Base-by-base conservation (phyloP, 169 alveolate genomes). In the Toxoplasma gondii region DNA sequence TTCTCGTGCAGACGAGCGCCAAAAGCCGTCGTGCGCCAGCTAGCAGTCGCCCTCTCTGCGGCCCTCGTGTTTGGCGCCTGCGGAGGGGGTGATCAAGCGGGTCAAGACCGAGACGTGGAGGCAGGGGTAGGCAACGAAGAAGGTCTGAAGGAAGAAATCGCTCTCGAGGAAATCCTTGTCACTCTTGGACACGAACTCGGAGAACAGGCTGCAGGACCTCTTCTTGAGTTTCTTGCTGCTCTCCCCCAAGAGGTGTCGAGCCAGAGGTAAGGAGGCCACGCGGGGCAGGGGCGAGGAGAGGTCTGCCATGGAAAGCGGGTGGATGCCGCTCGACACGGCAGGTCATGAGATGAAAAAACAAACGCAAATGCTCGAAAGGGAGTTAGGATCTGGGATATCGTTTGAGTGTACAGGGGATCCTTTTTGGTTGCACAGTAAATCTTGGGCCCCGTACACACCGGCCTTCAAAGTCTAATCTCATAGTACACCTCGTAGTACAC, bases 21-120 rank as follows among this genome's bases (percentile, higher is more conserved):
- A 34, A 5, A 31, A 12, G 88, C 95, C 1, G 95, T 64, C 27
- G 80, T 92, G 41, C 95, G 95, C 16, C 95, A 92, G 88, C 86
- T 92, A 36, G 88, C 92, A 54, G 49, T 83, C 29, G 92, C 95
- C 44, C 88, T 92, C 27, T 64, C 95, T 19, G 44, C 92, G 36
- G 95, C 95, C 83, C 92, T 92, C 9, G 54, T 84, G 27, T 92
- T 83, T 70, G 95, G 95, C 31, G 83, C 92, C 2, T 41, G 81
- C 74, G 67, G 91, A 2, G 54, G 69, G 38, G 58, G 81, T 5
- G 92, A 29, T 29, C 41, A 43, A 27, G 64, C 39, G 69, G 53
- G 64, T 22, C 41, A 78, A 24, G 69, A 39, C 67, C 4, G 90
- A 39, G 90, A 41, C 90, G 67, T 7, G 36, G 90, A 41, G 9